phyloP scores from a whole-genome alignment of 2,329 filamentous ascomycete genomes.

The Botrytis cinerea region DNA sequence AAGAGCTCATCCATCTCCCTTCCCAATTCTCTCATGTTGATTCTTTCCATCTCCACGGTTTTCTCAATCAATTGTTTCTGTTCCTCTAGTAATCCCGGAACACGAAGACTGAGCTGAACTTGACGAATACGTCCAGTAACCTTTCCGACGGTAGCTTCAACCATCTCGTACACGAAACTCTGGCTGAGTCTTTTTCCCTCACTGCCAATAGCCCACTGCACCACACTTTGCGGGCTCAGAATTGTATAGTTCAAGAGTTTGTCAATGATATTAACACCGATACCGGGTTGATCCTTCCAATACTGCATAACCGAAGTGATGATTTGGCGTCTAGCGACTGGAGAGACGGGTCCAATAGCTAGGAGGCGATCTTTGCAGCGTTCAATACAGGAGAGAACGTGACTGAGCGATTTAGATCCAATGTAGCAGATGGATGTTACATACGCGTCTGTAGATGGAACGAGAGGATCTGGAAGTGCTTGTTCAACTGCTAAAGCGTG shows the following conservation, averaged over 20 bases:
- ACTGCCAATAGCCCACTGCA: constrained; percentile 82
- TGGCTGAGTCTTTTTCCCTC: constrained; percentile 65
- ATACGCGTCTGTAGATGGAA: constrained; percentile 90
- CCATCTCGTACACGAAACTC: constrained; percentile 83
- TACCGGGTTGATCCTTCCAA: constrained; percentile 89
- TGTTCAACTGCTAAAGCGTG: constrained; percentile 73
- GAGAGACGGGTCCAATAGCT: constrained; percentile 72
- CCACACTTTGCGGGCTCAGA: constrained; percentile 78
- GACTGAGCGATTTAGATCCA: constrained; percentile 92
- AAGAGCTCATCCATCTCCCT: constrained; percentile 77
- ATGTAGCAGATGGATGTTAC: constrained; percentile 92
- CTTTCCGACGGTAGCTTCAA: constrained; percentile 85
- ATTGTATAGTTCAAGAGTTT: constrained; percentile 98
- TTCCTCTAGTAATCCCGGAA: constrained; percentile 56
- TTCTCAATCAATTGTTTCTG: constrained; percentile 55
- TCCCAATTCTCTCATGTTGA: constrained; percentile 78
- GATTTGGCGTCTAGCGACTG: constrained; percentile 81
- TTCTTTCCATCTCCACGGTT: constrained; percentile 67
- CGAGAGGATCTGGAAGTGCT: constrained; percentile 70
- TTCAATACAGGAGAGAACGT: constrained; percentile 94
- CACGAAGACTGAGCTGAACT: constrained; percentile 66
- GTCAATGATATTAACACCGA: constrained; percentile 89
- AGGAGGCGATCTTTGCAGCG: constrained; percentile 88
- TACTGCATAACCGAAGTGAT: constrained; percentile 88
- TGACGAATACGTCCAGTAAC: constrained; percentile 85